Evolutionary conservation across 129 eudicot genomes (phyloP).

Genomic region (Artemisia tridentata): DNA sequence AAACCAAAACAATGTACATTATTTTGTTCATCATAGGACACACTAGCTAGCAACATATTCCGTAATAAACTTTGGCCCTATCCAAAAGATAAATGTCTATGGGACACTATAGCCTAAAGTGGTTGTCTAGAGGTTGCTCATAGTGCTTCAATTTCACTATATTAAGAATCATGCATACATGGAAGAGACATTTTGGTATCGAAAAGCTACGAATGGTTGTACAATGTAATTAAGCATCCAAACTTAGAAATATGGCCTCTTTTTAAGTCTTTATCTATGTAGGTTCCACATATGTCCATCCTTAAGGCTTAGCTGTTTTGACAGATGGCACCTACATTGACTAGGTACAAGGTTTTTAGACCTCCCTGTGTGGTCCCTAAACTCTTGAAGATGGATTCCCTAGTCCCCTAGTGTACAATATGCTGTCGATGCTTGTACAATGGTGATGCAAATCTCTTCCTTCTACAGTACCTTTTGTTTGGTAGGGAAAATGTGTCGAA

Average conservation of each 20-base stretch:
- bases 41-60: background rate
- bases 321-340: slow-evolving; percentile 24
- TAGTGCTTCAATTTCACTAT: slow-evolving; percentile 1
- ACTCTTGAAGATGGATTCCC: background rate
- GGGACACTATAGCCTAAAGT: slow-evolving; percentile 6
- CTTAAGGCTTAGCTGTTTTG: slow-evolving; percentile 23
- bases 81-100: slow-evolving; percentile 11
- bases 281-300: slow-evolving; percentile 20
- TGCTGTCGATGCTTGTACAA: background rate
- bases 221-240: slow-evolving; percentile 7
- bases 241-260: background rate
- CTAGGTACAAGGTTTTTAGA: slow-evolving; percentile 37
- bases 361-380: slow-evolving; percentile 32
- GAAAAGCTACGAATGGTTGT: background rate
- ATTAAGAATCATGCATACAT: slow-evolving; percentile 1
- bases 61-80: background rate
- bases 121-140: background rate
- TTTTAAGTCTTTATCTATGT: slow-evolving; percentile 12
- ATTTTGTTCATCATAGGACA: background rate
- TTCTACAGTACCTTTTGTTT: no score
- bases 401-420: background rate
- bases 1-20: no score
- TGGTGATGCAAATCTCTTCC: no score
- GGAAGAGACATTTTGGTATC: slow-evolving; percentile 3
- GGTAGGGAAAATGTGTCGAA: no score